Percentiles rank a stretch among this genome's conserved stretches.
Evolutionary conservation across 2,329 filamentous ascomycete species (phyloP).

Genomic region (Dothidotthia symphoricarpi): DNA sequence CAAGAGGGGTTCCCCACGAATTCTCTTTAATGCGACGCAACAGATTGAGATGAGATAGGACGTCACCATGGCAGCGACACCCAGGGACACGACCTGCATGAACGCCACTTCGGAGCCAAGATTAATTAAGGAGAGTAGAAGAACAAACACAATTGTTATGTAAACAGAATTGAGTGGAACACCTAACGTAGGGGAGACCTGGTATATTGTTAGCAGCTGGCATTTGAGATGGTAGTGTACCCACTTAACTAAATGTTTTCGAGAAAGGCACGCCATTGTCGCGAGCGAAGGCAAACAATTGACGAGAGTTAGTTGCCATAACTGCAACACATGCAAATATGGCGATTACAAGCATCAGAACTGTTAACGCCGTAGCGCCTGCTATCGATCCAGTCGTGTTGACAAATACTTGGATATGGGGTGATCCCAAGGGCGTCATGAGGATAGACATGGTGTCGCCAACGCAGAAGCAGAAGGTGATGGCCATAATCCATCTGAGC

Average conservation of each 20-base stretch:
- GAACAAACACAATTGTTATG: constrained; percentile 18
- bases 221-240: neutral
- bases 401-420: constrained; percentile 27
- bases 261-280: constrained; percentile 35
- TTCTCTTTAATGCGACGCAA: constrained; percentile 46
- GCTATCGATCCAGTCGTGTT: constrained; percentile 19
- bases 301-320: constrained; percentile 25
- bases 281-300: constrained; percentile 31
- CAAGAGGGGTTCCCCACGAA: constrained; percentile 46
- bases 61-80: constrained; percentile 14
- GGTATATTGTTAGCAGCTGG: neutral
- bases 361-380: constrained; percentile 19
- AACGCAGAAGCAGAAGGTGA: constrained; percentile 16
- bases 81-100: constrained; percentile 17
- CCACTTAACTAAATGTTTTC: constrained; percentile 11
- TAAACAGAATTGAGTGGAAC: constrained; percentile 26
- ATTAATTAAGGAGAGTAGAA: constrained; percentile 29
- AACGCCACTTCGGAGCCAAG: constrained; percentile 28
- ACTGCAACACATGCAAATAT: constrained; percentile 21
- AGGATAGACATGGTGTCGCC: constrained; percentile 12
- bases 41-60: constrained; percentile 44
- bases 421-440: constrained; percentile 15
- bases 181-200: constrained; percentile 18
- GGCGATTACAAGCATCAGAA: constrained; percentile 22
- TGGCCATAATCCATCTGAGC: constrained; percentile 36